Conservation (phyloP, 345 rosid genomes). For the Acer campestre region DNA sequence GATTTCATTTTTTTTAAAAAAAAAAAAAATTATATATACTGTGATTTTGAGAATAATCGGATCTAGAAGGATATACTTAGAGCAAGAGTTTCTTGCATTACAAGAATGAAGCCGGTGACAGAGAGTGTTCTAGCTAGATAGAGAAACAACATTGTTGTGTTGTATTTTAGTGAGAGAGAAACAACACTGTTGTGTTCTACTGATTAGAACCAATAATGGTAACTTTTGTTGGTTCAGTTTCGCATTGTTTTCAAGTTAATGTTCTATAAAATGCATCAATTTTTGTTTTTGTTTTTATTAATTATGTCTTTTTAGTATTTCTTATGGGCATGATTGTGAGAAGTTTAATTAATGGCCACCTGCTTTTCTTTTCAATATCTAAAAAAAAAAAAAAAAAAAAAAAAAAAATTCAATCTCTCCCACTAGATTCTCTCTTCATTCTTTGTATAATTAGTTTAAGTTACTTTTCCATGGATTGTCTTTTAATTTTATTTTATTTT, state of each 20-base stretch:
- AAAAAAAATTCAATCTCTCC: too few species aligned
- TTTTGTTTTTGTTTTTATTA: too few species aligned
- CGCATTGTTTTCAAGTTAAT: conserved; percentile 10
- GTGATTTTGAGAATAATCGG: neutral
- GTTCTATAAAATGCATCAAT: neutral
- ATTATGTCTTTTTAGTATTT: neutral
- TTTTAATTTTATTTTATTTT: neutral
- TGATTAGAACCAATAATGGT: neutral
- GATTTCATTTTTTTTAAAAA: too few species aligned
- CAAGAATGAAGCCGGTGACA: conserved; percentile 11
- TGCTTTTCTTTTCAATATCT: neutral
- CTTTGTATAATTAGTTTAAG: too few species aligned
- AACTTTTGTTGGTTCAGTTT: neutral
- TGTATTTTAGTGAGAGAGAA: too few species aligned
- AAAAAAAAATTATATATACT: too few species aligned
- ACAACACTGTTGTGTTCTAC: neutral
- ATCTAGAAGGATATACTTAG: conserved; percentile 14
- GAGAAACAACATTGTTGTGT: neutral
- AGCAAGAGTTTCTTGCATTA: conserved; percentile 23
- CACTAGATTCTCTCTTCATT: too few species aligned
- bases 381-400: too few species aligned
- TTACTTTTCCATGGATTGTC: neutral
- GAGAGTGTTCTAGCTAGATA: conserved; percentile 8
- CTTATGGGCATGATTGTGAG: neutral
- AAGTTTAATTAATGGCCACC: neutral